These are phyloP conservation scores for Trichoderma aggressivum DNA, from an alignment of 2,329 filamentous ascomycete genomes.

Conservation along the genomic window DNA sequence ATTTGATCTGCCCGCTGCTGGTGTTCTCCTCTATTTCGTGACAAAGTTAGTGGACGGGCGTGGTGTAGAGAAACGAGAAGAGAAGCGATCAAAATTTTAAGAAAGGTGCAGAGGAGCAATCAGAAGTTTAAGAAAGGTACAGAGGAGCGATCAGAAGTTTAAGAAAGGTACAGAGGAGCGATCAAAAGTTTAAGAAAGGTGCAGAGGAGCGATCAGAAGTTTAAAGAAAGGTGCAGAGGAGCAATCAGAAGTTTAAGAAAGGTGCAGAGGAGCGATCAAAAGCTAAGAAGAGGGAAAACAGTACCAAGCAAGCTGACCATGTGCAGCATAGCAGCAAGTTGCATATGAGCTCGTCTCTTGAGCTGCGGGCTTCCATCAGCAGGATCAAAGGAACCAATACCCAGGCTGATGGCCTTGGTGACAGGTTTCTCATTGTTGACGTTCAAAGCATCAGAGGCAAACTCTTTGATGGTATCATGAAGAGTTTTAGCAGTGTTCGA, in stretches of 20 bases:
- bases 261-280: no score
- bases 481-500: background rate
- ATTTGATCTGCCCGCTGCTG: conserved; percentile 30
- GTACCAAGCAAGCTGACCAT: conserved; percentile 45
- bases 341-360: conserved; percentile 45
- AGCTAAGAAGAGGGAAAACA: conserved; percentile 24
- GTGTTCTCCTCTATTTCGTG: background rate
- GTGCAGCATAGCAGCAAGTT: conserved; percentile 48
- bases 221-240: no score
- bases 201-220: no score
- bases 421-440: background rate
- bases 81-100: background rate
- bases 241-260: background rate
- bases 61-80: background rate
- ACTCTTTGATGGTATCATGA: background rate
- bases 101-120: no score
- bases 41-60: background rate
- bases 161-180: no score
- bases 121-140: no score
- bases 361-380: conserved; percentile 44
- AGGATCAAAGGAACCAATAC: conserved; percentile 54
- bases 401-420: conserved; percentile 48
- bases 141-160: no score
- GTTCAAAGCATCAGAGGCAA: background rate
- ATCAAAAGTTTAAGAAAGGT: background rate